These are phyloP conservation scores for Lanmaoa rubissima DNA, from an alignment of 768 basidiomycete species.

Conservation along the genomic window DNA sequence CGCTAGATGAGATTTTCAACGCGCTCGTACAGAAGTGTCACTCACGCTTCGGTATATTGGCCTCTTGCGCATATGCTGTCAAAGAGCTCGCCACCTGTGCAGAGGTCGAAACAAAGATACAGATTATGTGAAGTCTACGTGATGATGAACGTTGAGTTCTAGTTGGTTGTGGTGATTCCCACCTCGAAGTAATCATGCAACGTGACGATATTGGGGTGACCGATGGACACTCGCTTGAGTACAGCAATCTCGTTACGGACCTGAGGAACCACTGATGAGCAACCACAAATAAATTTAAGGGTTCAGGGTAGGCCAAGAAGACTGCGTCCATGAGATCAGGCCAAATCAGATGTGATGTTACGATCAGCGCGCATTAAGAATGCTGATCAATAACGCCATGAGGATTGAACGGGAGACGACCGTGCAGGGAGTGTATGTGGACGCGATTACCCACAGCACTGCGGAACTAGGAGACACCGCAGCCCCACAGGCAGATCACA, in stretches of 20 bases:
- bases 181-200: constrained; percentile 97
- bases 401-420: not conserved
- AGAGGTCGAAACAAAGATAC: constrained; percentile 94
- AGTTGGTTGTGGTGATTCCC: not conserved
- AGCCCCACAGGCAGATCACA: constrained; percentile 2
- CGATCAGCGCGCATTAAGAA: constrained; percentile 12
- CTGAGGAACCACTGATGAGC: constrained; percentile 39
- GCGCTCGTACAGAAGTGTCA: constrained; percentile 7
- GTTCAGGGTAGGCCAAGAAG: constrained; percentile 12
- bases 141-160: not conserved
- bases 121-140: constrained; percentile 84
- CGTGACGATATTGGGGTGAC: constrained; percentile 87
- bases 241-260: constrained; percentile 97
- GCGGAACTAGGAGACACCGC: not conserved
- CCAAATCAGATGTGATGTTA: constrained; percentile 1
- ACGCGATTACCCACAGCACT: constrained; percentile 1
- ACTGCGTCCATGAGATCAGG: not conserved
- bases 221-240: constrained; percentile 89
- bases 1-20: constrained; percentile 23
- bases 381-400: constrained; percentile 8
- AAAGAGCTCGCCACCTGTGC: constrained; percentile 97
- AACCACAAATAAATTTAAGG: constrained; percentile 5
- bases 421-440: constrained; percentile 2
- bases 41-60: constrained; percentile 92
- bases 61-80: constrained; percentile 98